Evolutionary conservation across 805 yeast species (phyloP).

Genomic region (Yamadazyma scolyti): DNA sequence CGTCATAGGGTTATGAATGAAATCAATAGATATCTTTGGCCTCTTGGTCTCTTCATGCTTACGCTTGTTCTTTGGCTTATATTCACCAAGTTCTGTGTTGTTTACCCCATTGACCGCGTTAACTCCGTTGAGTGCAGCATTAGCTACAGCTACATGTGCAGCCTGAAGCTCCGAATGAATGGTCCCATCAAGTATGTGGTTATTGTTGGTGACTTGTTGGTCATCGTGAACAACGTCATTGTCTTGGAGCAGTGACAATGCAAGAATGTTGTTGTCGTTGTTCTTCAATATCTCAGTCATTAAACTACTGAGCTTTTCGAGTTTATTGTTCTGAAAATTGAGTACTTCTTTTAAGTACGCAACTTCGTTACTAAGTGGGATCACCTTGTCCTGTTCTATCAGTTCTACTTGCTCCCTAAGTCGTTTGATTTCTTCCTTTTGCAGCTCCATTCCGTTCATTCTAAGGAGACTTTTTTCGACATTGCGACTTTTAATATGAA

Average conservation of each 20-base stretch:
- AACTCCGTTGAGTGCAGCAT: constrained; percentile 6
- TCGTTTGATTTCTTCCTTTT: constrained; percentile 7
- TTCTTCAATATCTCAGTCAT: constrained; percentile 31
- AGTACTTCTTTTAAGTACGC: constrained; percentile 32
- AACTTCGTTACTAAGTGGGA: constrained; percentile 25
- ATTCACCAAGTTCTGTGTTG: no score
- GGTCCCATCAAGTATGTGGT: constrained; percentile 21
- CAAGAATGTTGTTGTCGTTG: constrained; percentile 24
- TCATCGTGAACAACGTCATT: constrained; percentile 11
- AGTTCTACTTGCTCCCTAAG: constrained; percentile 13
- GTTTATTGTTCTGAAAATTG: constrained; percentile 34
- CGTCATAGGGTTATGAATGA: constrained; percentile 43
- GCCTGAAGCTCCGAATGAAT: constrained; percentile 40
- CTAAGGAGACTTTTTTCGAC: neutral
- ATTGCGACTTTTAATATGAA: no score
- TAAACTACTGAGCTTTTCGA: constrained; percentile 34
- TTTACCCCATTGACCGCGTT: no score
- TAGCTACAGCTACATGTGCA: constrained; percentile 13
- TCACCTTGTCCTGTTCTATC: constrained; percentile 25
- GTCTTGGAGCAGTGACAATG: constrained; percentile 12
- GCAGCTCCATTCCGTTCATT: neutral
- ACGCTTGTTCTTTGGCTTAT: neutral
- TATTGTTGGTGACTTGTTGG: neutral
- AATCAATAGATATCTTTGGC: constrained; percentile 36
- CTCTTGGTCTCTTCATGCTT: constrained; percentile 17